phyloP scores from a whole-genome alignment of 495 filamentous ascomycete species.

The Neurospora sp. region DNA sequence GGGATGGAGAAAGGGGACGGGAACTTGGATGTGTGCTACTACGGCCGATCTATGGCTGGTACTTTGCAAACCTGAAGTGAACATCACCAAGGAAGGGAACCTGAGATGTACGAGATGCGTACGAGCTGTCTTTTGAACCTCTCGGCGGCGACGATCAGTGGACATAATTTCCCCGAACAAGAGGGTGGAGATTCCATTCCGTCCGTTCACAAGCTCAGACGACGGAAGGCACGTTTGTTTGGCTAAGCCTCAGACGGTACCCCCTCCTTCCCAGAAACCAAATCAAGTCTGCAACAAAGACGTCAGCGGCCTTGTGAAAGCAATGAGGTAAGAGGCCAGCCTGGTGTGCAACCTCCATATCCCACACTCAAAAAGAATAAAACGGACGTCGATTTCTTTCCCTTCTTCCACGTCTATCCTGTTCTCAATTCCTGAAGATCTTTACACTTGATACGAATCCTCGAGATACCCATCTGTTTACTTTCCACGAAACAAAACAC shows the following conservation, averaged over 20 bases:
- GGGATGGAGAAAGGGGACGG: background rate
- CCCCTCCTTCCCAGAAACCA: background rate
- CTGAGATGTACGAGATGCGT: background rate
- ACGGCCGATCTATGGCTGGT: background rate
- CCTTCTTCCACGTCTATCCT: background rate
- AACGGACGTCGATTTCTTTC: background rate
- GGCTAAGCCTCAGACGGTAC: background rate
- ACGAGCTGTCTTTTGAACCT: background rate
- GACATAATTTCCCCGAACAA: background rate
- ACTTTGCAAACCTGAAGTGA: background rate
- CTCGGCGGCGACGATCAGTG: background rate
- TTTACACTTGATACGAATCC: background rate
- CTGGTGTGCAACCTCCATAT: background rate
- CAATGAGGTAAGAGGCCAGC: background rate
- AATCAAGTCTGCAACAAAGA: slow-evolving; percentile 10
- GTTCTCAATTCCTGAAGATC: background rate
- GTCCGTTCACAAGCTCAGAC: background rate
- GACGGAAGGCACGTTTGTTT: background rate
- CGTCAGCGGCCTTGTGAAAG: slow-evolving; percentile 9
- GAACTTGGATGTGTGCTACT: background rate
- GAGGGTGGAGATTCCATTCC: background rate
- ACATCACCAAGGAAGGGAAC: background rate
- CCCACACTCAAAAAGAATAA: background rate
- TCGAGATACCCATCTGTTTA: background rate
- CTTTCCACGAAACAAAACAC: background rate